Evolutionary conservation across 2,329 filamentous ascomycete genomes (phyloP).

Genomic region (Aspergillus hiratsukae): DNA sequence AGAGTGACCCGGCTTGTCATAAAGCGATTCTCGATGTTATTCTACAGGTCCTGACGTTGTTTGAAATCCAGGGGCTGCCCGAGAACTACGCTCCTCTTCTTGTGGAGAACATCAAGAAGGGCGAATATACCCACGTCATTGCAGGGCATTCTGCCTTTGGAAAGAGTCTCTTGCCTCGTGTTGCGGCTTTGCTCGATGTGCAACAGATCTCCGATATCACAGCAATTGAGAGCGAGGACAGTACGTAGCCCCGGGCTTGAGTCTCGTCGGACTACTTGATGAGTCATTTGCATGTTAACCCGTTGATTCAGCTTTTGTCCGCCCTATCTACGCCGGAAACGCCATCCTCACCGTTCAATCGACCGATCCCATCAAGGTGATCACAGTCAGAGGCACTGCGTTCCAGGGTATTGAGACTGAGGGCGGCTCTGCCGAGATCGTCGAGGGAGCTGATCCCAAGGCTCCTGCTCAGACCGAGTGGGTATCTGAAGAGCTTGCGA

Average conservation of each 20-base stretch:
- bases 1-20: not conserved
- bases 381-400: conserved; percentile 89
- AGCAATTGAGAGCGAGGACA: conserved; percentile 80
- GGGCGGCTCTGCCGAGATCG: conserved; percentile 69
- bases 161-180: conserved; percentile 87
- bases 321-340: conserved; percentile 96
- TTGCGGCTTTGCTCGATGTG: conserved; percentile 84
- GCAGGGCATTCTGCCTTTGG: conserved; percentile 92
- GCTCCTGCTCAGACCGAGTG: conserved; percentile 70
- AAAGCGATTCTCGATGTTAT: not conserved
- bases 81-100: conserved; percentile 93
- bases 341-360: conserved; percentile 95
- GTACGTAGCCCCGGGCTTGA: conserved; percentile 36
- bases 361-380: conserved; percentile 74
- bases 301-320: conserved; percentile 65
- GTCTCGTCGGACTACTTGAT: conserved; percentile 5
- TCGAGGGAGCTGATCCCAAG: conserved; percentile 82
- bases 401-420: conserved; percentile 72
- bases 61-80: conserved; percentile 66
- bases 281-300: conserved; percentile 19
- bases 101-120: conserved; percentile 95
- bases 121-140: conserved; percentile 86
- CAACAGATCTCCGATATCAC: conserved; percentile 95
- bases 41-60: conserved; percentile 4
- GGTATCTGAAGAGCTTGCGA: conserved; percentile 88